Conservation (phyloP, 1,284 basidiomycete genomes). For the Heimioporus retisporus region DNA sequence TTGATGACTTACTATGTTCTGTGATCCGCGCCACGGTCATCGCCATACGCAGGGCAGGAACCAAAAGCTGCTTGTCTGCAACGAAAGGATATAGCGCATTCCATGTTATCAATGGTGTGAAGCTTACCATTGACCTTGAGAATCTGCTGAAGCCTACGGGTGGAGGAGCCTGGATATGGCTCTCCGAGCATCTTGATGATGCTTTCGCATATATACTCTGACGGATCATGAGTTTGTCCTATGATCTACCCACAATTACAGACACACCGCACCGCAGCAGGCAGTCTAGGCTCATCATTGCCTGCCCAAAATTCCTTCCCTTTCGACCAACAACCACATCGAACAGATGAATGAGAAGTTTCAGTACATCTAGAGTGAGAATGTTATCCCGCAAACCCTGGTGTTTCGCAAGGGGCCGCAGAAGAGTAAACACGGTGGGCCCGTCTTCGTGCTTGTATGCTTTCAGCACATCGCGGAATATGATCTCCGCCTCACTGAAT, state of each 20-base stretch:
- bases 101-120: background rate
- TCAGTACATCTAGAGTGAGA: too few relatives aligned
- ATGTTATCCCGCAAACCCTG: too few relatives aligned
- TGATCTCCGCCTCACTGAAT: constrained; percentile 22
- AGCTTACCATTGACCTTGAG: constrained; percentile 23
- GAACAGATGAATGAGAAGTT: too few relatives aligned
- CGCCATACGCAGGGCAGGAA: constrained; percentile 29
- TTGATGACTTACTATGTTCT: constrained; percentile 12
- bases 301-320: too few relatives aligned
- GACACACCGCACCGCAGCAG: constrained; percentile 33
- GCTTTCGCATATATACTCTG: constrained; percentile 21
- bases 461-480: constrained; percentile 21
- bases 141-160: constrained; percentile 14
- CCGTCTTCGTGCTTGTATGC: constrained; percentile 18
- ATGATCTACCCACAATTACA: background rate
- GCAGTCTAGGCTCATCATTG: constrained; percentile 13
- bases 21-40: constrained; percentile 25
- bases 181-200: constrained; percentile 19
- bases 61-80: constrained; percentile 20
- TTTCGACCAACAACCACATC: too few relatives aligned
- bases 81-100: background rate
- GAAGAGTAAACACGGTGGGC: constrained; percentile 7
- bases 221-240: background rate
- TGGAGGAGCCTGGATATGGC: background rate
- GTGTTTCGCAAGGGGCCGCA: too few relatives aligned